Conservation (phyloP, 768 basidiomycete genomes). For the Fomitopsis pulvina region DNA sequence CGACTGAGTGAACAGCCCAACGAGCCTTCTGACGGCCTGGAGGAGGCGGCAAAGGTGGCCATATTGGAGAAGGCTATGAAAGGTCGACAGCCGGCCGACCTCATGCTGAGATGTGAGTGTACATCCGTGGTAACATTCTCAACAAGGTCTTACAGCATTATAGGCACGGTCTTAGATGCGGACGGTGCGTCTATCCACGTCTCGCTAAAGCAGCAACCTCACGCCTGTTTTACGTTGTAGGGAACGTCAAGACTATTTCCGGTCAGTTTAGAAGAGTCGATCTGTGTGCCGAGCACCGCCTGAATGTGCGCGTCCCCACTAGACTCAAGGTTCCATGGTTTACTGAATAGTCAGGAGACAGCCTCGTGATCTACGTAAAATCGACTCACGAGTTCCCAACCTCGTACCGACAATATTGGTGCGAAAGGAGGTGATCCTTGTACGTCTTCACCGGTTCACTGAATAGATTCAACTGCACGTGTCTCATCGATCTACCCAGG, state of each 20-base stretch:
- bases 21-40: conserved; percentile 34
- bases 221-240: conserved; percentile 33
- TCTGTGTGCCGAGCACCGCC: conserved; percentile 77
- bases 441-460: conserved; percentile 29
- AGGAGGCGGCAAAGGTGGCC: conserved; percentile 64
- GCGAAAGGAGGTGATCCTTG: conserved; percentile 82
- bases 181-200: conserved; percentile 45
- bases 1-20: conserved; percentile 10
- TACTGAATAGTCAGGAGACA: conserved; percentile 27
- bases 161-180: conserved; percentile 86
- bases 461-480: background rate
- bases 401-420: conserved; percentile 91
- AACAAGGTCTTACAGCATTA: conserved; percentile 16
- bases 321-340: background rate
- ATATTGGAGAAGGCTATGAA: conserved; percentile 84
- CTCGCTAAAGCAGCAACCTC: conserved; percentile 7
- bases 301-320: conserved; percentile 62
- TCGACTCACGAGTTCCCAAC: conserved; percentile 91
- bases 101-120: conserved; percentile 83
- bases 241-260: conserved; percentile 81
- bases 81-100: conserved; percentile 80
- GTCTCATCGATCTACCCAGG: conserved; percentile 33
- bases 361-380: conserved; percentile 95
- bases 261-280: conserved; percentile 89
- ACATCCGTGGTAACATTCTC: no score